These are phyloP conservation scores for Coleophoma crateriformis DNA, from an alignment of 2,329 filamentous ascomycete genomes.

Conservation along the genomic window DNA sequence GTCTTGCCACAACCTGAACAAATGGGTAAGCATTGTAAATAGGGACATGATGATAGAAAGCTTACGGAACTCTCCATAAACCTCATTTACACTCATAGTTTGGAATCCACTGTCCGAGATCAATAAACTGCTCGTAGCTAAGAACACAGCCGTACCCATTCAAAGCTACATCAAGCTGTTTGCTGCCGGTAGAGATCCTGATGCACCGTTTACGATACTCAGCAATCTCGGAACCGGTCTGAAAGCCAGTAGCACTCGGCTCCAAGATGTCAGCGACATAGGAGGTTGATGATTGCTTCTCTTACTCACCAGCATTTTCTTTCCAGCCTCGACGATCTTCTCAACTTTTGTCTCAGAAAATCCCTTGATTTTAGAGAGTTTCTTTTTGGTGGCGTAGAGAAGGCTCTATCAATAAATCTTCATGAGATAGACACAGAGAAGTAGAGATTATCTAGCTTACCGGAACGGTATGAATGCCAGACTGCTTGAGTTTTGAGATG, in stretches of 20 bases:
- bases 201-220: slow-evolving; percentile 58
- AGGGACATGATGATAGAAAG: not conserved
- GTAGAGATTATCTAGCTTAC: slow-evolving; percentile 30
- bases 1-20: slow-evolving; percentile 57
- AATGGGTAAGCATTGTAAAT: not conserved
- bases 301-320: slow-evolving; percentile 28
- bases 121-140: not conserved
- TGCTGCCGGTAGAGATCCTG: slow-evolving; percentile 64
- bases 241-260: slow-evolving; percentile 55
- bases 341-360: slow-evolving; percentile 68
- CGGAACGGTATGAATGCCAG: slow-evolving; percentile 58
- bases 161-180: slow-evolving; percentile 59
- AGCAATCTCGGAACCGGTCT: slow-evolving; percentile 59
- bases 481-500: slow-evolving; percentile 58
- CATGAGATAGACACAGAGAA: no score
- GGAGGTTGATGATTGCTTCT: not conserved
- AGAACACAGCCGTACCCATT: slow-evolving; percentile 41
- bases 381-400: slow-evolving; percentile 50
- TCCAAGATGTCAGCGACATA: slow-evolving; percentile 23
- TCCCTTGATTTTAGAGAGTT: slow-evolving; percentile 60
- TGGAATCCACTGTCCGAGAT: slow-evolving; percentile 51
- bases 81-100: slow-evolving; percentile 64
- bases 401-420: slow-evolving; percentile 25
- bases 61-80: slow-evolving; percentile 52
- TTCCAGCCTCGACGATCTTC: slow-evolving; percentile 63